Percentiles rank a stretch among this genome's conserved stretches.
phyloP scores from a whole-genome alignment of 2,329 filamentous ascomycete species.

The Neofusicoccum sp. region DNA sequence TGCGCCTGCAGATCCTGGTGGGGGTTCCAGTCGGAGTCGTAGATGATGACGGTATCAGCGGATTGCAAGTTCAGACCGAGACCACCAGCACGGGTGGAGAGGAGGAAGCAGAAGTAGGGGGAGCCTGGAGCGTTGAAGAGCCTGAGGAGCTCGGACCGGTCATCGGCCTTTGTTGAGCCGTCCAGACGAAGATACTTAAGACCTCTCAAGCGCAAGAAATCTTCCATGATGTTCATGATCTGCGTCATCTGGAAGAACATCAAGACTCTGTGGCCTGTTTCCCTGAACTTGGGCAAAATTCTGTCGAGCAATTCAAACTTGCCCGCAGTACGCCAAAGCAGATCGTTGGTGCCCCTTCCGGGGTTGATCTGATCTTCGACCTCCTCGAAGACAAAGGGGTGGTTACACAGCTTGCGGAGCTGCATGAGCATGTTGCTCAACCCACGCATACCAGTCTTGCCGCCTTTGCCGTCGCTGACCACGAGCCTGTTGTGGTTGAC shows the following conservation, averaged over 20 bases:
- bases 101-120: slow-evolving; percentile 93
- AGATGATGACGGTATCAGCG: slow-evolving; percentile 98
- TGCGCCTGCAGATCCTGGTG: slow-evolving; percentile 98
- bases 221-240: slow-evolving; percentile 99
- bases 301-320: slow-evolving; percentile 97
- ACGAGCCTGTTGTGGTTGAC: slow-evolving; percentile 92
- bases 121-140: slow-evolving; percentile 88
- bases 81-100: slow-evolving; percentile 98
- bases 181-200: slow-evolving; percentile 89
- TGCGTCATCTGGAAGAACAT: slow-evolving; percentile 99
- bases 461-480: slow-evolving; percentile 91
- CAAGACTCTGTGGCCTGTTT: slow-evolving; percentile 87
- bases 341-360: slow-evolving; percentile 79
- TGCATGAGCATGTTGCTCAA: slow-evolving; percentile 99
- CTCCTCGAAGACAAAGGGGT: slow-evolving; percentile 97
- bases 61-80: slow-evolving; percentile 95
- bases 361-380: slow-evolving; percentile 99
- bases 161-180: slow-evolving; percentile 95
- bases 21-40: slow-evolving; percentile 99
- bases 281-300: slow-evolving; percentile 88
- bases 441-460: slow-evolving; percentile 89
- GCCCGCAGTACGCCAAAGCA: slow-evolving; percentile 91
- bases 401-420: slow-evolving; percentile 95
- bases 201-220: slow-evolving; percentile 82
- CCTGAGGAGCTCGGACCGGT: slow-evolving; percentile 85